Conservation (phyloP, 225 moss, liverwort and hornwort species). For the Thuidium tamariscinum region DNA sequence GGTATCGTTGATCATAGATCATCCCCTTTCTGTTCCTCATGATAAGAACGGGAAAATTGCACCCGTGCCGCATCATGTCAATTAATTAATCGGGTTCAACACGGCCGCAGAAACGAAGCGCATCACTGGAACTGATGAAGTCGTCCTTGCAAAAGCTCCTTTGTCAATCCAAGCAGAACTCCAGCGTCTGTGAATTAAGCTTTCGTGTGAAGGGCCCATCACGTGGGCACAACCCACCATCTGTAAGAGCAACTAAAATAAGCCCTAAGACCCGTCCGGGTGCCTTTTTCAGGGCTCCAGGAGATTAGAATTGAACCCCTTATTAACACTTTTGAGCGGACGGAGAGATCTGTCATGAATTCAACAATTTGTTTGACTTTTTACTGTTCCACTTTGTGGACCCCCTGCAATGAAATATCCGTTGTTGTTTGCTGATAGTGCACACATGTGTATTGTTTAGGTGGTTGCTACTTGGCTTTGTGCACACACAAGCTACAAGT, state of each 20-base stretch:
- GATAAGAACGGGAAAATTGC: neutral
- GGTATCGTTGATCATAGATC: neutral
- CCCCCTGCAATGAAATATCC: neutral
- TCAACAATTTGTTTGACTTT: neutral
- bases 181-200: neutral
- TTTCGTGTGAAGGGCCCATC: neutral
- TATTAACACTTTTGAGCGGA: neutral
- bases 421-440: neutral
- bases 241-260: neutral
- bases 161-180: neutral
- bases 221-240: neutral
- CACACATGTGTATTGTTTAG: neutral
- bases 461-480: neutral
- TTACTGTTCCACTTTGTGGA: neutral
- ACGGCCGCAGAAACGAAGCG: neutral
- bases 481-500: neutral
- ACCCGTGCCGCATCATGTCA: neutral
- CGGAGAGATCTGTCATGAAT: neutral
- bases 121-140: neutral
- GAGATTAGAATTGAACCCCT: neutral
- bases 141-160: neutral
- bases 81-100: neutral
- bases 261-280: neutral
- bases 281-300: neutral
- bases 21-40: neutral